A percentile compares a stretch with the other conserved stretches of the same genome.
These are phyloP conservation scores for Scleroderma citrinum DNA, from an alignment of 768 basidiomycete species.

Conservation along the genomic window DNA sequence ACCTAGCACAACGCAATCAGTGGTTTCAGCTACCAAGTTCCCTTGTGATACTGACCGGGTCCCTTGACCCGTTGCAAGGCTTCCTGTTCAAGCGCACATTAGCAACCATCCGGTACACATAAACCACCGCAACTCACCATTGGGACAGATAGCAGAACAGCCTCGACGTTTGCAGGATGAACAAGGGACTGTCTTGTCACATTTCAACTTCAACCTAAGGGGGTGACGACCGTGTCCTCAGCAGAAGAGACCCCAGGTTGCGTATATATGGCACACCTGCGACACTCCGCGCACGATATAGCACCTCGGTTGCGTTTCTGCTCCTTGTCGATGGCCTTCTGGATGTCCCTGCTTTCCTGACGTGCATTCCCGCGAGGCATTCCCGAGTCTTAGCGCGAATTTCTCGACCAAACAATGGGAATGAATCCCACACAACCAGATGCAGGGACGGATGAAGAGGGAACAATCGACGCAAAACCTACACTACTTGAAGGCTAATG, in stretches of 20 bases:
- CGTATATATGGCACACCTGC: constrained; percentile 38
- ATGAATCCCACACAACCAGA: too few species aligned
- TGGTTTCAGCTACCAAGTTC: background rate
- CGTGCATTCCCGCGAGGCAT: constrained; percentile 48
- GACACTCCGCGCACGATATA: constrained; percentile 55
- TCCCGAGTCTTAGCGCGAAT: background rate
- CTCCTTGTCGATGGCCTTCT: constrained; percentile 58
- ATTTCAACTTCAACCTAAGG: constrained; percentile 59
- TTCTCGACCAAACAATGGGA: background rate
- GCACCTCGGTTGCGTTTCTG: constrained; percentile 56
- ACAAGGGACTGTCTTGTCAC: constrained; percentile 62
- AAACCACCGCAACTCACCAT: constrained; percentile 31
- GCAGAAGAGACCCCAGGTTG: background rate
- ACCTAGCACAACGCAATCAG: constrained; percentile 31
- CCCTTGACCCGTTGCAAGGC: constrained; percentile 71
- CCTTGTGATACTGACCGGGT: constrained; percentile 46
- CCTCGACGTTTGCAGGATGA: constrained; percentile 64
- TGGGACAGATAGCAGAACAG: constrained; percentile 74
- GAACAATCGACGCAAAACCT: background rate
- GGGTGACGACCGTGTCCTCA: background rate
- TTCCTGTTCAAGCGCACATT: constrained; percentile 29
- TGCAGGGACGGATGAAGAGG: background rate
- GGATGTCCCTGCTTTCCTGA: constrained; percentile 28
- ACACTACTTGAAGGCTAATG: background rate
- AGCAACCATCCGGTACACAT: background rate